Evolutionary conservation across 75 land plant genomes (phyloP), one percentile per base, ranked within the genome.

Genomic region (Pinus taeda): DNA sequence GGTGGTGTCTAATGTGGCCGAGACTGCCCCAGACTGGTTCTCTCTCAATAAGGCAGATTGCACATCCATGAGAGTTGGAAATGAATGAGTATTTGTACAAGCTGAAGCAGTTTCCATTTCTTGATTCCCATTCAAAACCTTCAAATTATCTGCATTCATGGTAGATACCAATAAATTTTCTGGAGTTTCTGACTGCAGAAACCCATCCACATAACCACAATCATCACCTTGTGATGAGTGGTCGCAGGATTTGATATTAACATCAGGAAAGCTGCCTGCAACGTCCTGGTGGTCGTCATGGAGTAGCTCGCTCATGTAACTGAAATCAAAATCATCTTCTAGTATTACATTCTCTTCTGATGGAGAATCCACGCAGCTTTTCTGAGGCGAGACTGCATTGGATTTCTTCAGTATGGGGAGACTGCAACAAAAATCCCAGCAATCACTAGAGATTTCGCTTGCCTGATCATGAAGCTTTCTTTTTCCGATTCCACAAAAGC

Each of bases 31-130:
- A 15, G n/a, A 24, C 57, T 74, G 75, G 22, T 30, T 30, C 36
- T 24, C 20, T 74, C 17, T 74, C 13, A 83, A 85, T 13, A 88
- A 77, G 6, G 90, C 93, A 58, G 76, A 84, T 73, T 91, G 85
- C 11, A 89, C 81, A 65, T 91, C 91, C 53, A 76, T 73, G 1
- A 89, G 71, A 4, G 89, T 89, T 21, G 89, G 93, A 18, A 91
- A 87, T 0, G 89, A 81, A 62, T 81, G 69, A 75, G 55, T 60
- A 45, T 18, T 45, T 42, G 18, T 73, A 63, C 58, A 22, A 3
- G 7, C 37, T 56, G 17, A 71, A 30, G 21, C 22, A 29, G 60
- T 70, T 80, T 18, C 18, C 4, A 17, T 59, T n/a, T 59, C 42
- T 67, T 2, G 21, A 67, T 65, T 15, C 36, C 42, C 69, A 69